Percentiles rank a stretch among this genome's conserved stretches.
phyloP scores from a whole-genome alignment of 208 protist genomes.

The Wallacemonas sp. region DNA sequence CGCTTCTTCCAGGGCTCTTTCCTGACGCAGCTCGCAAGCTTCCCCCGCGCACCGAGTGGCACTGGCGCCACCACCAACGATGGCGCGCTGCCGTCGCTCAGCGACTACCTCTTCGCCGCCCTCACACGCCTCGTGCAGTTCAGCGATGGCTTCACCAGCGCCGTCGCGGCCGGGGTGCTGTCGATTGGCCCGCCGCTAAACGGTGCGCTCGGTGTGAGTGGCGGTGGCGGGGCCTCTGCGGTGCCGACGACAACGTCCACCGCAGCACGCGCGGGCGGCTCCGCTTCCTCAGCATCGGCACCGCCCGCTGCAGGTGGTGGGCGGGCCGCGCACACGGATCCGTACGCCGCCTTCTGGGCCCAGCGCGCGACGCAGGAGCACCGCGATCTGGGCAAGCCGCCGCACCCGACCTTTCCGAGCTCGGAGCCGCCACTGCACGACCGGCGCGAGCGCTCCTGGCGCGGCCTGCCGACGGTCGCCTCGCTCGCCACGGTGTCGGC shows the following conservation, averaged over 20 bases:
- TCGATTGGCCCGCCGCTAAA: constrained; percentile 31
- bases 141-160: constrained; percentile 53
- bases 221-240: too few relatives aligned
- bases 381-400: constrained; percentile 1
- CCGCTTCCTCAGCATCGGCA: too few relatives aligned
- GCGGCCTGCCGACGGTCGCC: constrained; percentile 6
- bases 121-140: constrained; percentile 30
- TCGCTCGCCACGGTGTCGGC: constrained; percentile 10
- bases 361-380: not conserved
- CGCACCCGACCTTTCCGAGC: not conserved
- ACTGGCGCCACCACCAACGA: too few relatives aligned
- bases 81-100: not conserved
- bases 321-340: not conserved
- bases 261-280: too few relatives aligned
- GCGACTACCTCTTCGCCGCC: constrained; percentile 25
- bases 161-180: constrained; percentile 49
- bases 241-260: too few relatives aligned
- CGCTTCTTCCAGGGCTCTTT: not conserved
- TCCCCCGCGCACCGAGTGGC: too few relatives aligned
- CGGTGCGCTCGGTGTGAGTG: too few relatives aligned
- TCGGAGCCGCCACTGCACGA: not conserved
- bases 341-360: constrained; percentile 13
- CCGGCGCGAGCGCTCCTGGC: constrained; percentile 11
- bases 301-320: too few relatives aligned
- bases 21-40: too few relatives aligned